phyloP scores from a whole-genome alignment of 129 eudicot species.

The Heracleum sosnowskyi region DNA sequence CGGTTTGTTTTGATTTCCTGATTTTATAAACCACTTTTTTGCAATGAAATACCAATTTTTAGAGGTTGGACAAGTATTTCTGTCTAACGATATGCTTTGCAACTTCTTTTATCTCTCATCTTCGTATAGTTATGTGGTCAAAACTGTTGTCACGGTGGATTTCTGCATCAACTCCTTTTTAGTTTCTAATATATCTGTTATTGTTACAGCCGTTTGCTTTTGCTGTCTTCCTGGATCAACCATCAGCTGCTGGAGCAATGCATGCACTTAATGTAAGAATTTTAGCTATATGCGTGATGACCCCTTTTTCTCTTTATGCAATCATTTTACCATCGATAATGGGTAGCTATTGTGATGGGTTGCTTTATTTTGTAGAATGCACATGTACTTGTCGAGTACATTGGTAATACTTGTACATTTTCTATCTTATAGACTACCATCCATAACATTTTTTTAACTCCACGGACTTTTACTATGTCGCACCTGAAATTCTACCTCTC shows the following conservation, averaged over 20 bases:
- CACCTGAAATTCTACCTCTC: too few relatives aligned
- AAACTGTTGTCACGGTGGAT: background rate
- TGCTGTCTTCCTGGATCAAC: constrained; percentile 88
- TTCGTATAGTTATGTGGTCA: background rate
- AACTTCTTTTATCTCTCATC: background rate
- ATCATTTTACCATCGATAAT: background rate
- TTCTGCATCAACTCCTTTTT: background rate
- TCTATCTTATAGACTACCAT: too few relatives aligned
- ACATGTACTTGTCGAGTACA: background rate
- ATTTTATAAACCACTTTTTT: background rate
- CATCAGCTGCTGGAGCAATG: constrained; percentile 75
- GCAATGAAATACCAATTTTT: background rate
- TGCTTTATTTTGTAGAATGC: background rate
- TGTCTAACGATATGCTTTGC: background rate
- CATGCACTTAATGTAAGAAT: constrained; percentile 80
- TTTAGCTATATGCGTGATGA: background rate
- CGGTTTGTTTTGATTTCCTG: background rate
- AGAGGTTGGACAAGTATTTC: background rate
- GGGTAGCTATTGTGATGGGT: background rate
- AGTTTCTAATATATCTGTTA: constrained; percentile 16
- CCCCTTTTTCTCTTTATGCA: background rate
- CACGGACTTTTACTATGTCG: too few relatives aligned
- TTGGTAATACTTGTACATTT: too few relatives aligned
- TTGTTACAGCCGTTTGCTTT: constrained; percentile 88
- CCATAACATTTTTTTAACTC: too few relatives aligned